Percentiles rank a stretch among this genome's conserved stretches.
Evolutionary conservation across 768 basidiomycete genomes (phyloP).

Genomic region (Termitomyces sp.): DNA sequence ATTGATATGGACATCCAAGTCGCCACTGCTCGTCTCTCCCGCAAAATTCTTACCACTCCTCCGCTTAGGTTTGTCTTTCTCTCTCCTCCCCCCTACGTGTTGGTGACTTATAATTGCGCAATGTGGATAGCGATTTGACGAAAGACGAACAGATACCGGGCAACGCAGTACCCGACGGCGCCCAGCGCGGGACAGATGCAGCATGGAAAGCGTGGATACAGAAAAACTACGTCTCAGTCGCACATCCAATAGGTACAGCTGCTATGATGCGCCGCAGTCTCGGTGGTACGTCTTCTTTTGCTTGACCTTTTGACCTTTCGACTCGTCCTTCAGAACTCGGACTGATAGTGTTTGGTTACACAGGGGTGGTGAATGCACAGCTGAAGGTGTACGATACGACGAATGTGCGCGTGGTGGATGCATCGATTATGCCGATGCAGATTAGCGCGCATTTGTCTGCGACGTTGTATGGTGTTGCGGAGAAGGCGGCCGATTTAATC

Average conservation of each 20-base stretch:
- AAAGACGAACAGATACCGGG: conserved; percentile 40
- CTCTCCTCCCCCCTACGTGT: background rate
- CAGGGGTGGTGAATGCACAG: conserved; percentile 47
- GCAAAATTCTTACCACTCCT: conserved; percentile 20
- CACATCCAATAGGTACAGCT: conserved; percentile 45
- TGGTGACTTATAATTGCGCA: background rate
- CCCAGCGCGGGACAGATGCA: conserved; percentile 39
- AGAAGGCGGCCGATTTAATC: conserved; percentile 52
- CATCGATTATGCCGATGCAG: conserved; percentile 45
- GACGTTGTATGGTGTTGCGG: conserved; percentile 52
- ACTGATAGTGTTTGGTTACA: background rate
- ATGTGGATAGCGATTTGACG: background rate
- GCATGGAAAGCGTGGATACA: conserved; percentile 47
- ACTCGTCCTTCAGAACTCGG: background rate
- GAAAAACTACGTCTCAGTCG: conserved; percentile 38
- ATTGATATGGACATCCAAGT: conserved; percentile 50
- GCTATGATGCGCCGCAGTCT: conserved; percentile 4
- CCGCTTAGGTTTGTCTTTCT: background rate
- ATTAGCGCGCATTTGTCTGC: conserved; percentile 44
- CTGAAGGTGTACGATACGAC: conserved; percentile 43
- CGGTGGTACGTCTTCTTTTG: background rate
- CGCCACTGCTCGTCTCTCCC: conserved; percentile 41
- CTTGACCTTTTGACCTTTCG: too few species aligned
- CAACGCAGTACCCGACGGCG: conserved; percentile 37
- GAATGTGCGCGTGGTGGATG: conserved; percentile 52